Evolutionary conservation across 73 alveolate genomes (phyloP).

Genomic region (Tetrahymena borealis): DNA sequence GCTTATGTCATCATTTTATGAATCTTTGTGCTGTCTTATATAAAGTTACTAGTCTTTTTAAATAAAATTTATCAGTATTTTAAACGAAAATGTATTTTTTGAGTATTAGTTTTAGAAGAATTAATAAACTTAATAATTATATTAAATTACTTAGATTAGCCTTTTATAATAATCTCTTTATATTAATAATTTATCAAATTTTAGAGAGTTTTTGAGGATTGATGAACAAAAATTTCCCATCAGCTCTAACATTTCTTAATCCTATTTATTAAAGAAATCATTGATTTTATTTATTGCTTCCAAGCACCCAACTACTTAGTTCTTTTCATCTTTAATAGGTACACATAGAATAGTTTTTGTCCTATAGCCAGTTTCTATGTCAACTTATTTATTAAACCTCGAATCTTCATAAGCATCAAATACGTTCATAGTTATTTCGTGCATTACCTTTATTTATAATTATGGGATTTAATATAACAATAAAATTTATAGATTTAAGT

Average conservation of each 20-base stretch:
- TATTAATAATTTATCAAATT: background rate
- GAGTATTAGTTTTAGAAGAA: too few species aligned
- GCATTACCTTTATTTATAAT: background rate
- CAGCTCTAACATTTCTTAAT: conserved; percentile 45
- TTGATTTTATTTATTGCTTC: conserved; percentile 63
- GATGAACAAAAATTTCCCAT: conserved; percentile 8
- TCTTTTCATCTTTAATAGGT: conserved; percentile 56
- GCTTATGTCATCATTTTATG: background rate
- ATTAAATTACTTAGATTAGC: background rate
- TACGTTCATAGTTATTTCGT: conserved; percentile 42
- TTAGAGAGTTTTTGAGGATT: background rate
- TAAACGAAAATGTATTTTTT: too few species aligned
- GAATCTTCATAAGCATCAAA: conserved; percentile 76
- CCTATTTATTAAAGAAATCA: conserved; percentile 46
- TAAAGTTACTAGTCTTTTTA: background rate
- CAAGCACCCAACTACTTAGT: conserved; percentile 65
- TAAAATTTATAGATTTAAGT: background rate
- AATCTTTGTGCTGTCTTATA: background rate
- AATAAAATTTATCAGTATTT: too few species aligned
- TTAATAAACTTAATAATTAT: too few species aligned
- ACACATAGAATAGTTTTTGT: conserved; percentile 67
- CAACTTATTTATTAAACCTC: conserved; percentile 55
- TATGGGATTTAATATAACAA: background rate
- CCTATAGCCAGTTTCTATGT: conserved; percentile 50
- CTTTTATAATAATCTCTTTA: background rate